phyloP scores from a whole-genome alignment of 1,284 basidiomycete species.

The Puccinia triticina region DNA sequence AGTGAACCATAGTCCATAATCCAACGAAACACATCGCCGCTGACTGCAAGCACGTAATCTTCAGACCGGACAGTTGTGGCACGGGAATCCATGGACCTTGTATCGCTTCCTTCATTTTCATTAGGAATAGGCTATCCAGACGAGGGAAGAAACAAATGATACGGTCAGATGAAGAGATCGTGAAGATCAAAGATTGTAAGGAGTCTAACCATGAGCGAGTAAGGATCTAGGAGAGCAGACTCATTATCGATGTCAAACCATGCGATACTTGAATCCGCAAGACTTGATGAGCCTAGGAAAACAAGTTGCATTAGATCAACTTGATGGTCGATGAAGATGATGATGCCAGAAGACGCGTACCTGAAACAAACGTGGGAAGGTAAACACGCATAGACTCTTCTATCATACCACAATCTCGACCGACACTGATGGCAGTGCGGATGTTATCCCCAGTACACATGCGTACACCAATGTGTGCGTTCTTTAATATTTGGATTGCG shows the following conservation, averaged over 20 bases:
- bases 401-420: conserved; percentile 88
- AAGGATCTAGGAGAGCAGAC: conserved; percentile 80
- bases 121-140: conserved; percentile 66
- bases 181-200: not conserved
- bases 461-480: conserved; percentile 87
- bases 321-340: not conserved
- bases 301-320: not conserved
- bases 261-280: conserved; percentile 72
- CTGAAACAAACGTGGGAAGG: conserved; percentile 76
- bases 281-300: conserved; percentile 67
- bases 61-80: conserved; percentile 25
- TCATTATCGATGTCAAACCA: conserved; percentile 94
- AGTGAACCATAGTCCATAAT: conserved; percentile 93
- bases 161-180: not conserved
- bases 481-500: conserved; percentile 83
- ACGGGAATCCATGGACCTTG: conserved; percentile 8
- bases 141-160: not conserved
- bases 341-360: conserved; percentile 61
- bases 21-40: conserved; percentile 98
- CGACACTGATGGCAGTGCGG: conserved; percentile 93
- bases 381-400: conserved; percentile 90
- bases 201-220: conserved; percentile 70
- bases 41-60: conserved; percentile 81
- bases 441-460: conserved; percentile 99
- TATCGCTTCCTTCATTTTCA: conserved; percentile 59